A percentile compares a stretch with the other conserved stretches of the same genome.
Evolutionary conservation across 23 red algal genomes (phyloP).

Genomic region (Cyanidioschyzon merolae): DNA sequence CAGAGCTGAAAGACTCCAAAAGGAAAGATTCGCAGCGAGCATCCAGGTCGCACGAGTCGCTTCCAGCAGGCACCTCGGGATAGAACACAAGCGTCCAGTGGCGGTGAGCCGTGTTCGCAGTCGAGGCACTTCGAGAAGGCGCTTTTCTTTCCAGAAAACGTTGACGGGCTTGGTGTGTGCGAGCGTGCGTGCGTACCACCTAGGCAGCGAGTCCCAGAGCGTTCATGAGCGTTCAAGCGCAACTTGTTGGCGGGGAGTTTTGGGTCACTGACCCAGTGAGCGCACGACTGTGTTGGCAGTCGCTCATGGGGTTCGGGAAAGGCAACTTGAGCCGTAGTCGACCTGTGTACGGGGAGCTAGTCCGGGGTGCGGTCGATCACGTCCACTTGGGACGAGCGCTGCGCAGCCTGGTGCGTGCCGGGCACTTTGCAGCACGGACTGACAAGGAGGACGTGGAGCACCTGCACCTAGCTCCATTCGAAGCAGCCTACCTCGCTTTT

Average conservation of each 20-base stretch:
- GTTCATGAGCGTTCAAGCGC: neutral
- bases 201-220: too few relatives aligned
- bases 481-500: neutral
- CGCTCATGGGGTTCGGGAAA: constrained; percentile 19
- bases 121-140: too few relatives aligned
- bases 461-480: constrained; percentile 9
- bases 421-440: neutral
- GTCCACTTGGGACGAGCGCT: neutral
- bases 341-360: constrained; percentile 1
- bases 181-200: too few relatives aligned
- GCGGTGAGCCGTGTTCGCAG: too few relatives aligned
- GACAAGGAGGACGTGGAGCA: neutral
- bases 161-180: too few relatives aligned
- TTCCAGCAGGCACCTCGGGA: too few relatives aligned
- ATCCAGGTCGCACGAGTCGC: too few relatives aligned
- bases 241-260: constrained; percentile 4
- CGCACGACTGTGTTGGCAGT: constrained; percentile 6
- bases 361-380: neutral
- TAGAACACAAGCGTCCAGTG: too few relatives aligned
- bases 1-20: too few relatives aligned
- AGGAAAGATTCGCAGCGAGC: too few relatives aligned
- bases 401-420: neutral
- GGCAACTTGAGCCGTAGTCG: constrained; percentile 9
- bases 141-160: too few relatives aligned
- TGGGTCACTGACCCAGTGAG: constrained; percentile 3